phyloP scores from a whole-genome alignment of 148 eudicot species.

The Cornus florida region DNA sequence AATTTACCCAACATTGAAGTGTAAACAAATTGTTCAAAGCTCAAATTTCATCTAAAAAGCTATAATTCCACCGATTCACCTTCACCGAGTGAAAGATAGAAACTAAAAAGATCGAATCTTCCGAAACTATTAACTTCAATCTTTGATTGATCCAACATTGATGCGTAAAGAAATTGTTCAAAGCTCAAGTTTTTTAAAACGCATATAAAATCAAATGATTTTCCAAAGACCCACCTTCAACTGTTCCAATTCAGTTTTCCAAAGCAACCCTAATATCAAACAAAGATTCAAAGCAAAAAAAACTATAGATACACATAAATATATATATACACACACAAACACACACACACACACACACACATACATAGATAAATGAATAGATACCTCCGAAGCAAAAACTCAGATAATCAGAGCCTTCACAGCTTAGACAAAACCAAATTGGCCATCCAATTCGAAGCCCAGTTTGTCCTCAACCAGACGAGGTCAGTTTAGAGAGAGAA shows the following conservation, averaged over 20 bases:
- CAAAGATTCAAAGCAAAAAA: conserved; percentile 4
- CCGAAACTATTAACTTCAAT: no score
- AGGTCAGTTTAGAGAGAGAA: neutral
- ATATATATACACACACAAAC: neutral
- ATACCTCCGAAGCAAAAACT: neutral
- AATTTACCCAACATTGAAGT: no score
- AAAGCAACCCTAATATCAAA: neutral
- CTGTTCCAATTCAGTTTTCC: neutral
- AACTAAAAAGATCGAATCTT: neutral
- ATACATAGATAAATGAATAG: neutral
- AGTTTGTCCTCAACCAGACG: neutral
- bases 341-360: no score
- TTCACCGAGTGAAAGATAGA: neutral
- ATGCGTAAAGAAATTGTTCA: neutral
- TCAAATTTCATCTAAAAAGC: neutral
- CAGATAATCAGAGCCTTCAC: neutral
- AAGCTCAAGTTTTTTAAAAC: neutral
- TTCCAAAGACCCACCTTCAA: neutral
- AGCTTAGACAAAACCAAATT: neutral
- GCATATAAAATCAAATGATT: neutral
- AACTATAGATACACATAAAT: neutral
- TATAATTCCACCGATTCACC: neutral
- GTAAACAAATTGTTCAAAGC: neutral
- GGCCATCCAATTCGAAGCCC: neutral
- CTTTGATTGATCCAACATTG: no score